Base-by-base conservation (phyloP, 2,329 filamentous ascomycete genomes). In the Xylariaceae sp. region DNA sequence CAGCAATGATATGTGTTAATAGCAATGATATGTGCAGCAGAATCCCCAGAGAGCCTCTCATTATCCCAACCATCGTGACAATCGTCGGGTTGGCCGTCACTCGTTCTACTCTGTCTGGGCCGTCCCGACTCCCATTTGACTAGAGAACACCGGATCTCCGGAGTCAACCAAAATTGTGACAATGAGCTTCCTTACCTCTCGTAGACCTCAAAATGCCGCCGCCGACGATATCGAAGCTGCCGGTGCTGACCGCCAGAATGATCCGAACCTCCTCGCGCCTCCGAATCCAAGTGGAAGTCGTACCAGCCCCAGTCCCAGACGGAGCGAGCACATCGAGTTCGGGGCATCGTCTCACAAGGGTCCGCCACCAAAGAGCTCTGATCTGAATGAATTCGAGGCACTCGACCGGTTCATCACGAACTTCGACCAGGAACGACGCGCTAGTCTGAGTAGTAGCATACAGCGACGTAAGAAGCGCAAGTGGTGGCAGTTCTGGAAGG, bases 401-500 rank as follows among this genome's bases (percentile, higher is more conserved):
- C 68, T 73, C 8, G 70, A 73, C 57, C 70, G 70, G 11, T 73
- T 64, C 62, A 73, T 73, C 62, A 72, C 69, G 56, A 68, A 62
- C 47, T 72, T 63, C 60, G 69, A 71, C 23, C 62, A 59, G 5
- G 68, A 70, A 59, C 67, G 71, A 11, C 53, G 66, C 13, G 67
- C 64, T 3, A 70, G 65, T 13, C 64, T 69, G 11, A 63, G 60
- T 3, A 66, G 65, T 52, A 50, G 37, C 42, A 13, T 13, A 7
- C 52, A 59, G 50, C 51, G 37, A 30, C 57, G 58, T 23, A 74
- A 74, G 69, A 83, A 82, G 75, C 78, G 77, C 68, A 78, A 79
- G 61, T 84, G 80, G 76, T 87, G 80, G 77, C 77, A 82, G 71
- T 82, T 84, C 73, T 85, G 84, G 78, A 75, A 77, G 66, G 71